A percentile compares a stretch with the other conserved stretches of the same genome.
Conservation (phyloP, 73 alveolate species). For the Paramecium caudatum region DNA sequence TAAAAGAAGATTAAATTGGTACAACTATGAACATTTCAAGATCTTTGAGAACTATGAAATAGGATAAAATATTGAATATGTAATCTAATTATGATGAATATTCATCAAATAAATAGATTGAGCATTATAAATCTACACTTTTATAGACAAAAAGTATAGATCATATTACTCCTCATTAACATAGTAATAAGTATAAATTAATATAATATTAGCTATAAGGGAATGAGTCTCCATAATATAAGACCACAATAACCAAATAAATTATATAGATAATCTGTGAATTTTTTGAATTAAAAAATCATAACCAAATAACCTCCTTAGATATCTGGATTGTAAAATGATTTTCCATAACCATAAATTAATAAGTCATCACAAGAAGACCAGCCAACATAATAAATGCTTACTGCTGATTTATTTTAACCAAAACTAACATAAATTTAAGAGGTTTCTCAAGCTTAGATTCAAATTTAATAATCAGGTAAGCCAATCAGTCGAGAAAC, state of each 20-base stretch:
- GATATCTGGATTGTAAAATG: background rate
- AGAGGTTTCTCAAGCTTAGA: slow-evolving; percentile 21
- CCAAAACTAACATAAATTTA: slow-evolving; percentile 22
- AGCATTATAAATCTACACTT: slow-evolving; percentile 27
- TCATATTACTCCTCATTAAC: slow-evolving; percentile 53
- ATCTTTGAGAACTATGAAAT: slow-evolving; percentile 56
- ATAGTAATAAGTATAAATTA: slow-evolving; percentile 47
- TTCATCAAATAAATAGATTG: slow-evolving; percentile 13
- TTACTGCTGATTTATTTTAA: slow-evolving; percentile 20
- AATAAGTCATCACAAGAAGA: background rate
- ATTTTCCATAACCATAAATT: background rate
- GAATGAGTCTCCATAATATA: background rate
- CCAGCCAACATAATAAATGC: background rate
- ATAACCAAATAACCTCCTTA: slow-evolving; percentile 59
- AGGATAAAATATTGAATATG: slow-evolving; percentile 31
- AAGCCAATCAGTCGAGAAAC: slow-evolving; percentile 46
- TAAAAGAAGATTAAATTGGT: slow-evolving; percentile 48
- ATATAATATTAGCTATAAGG: slow-evolving; percentile 3
- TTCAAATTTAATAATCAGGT: slow-evolving; percentile 1
- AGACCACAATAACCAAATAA: slow-evolving; percentile 19
- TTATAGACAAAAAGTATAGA: slow-evolving; percentile 52
- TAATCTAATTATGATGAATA: slow-evolving; percentile 49
- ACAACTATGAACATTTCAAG: slow-evolving; percentile 50
- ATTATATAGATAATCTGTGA: slow-evolving; percentile 8
- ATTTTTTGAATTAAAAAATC: background rate